Evolutionary conservation across 73 alveolate genomes (phyloP).

Genomic region (Uronychia setigera): DNA sequence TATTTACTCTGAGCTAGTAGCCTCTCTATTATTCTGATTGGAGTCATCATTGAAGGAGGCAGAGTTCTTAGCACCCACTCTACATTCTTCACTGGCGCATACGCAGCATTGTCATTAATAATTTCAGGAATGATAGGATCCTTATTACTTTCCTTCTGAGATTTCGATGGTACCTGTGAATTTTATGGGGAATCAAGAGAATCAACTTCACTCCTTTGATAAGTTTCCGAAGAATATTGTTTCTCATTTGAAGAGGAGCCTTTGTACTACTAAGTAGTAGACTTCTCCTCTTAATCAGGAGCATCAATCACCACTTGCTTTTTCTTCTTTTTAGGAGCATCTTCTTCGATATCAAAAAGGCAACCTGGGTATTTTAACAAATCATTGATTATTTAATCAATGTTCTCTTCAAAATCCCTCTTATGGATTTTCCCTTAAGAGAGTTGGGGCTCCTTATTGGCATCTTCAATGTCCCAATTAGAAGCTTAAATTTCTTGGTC

Average conservation of each 20-base stretch:
- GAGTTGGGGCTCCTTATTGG: constrained; percentile 26
- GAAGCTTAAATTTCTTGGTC: constrained; percentile 55
- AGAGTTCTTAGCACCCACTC: constrained; percentile 44
- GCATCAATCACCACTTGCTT: background rate
- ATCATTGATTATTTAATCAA: constrained; percentile 54
- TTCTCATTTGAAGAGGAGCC: no score
- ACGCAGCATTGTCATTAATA: constrained; percentile 27
- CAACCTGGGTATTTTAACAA: constrained; percentile 48
- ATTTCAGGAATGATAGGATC: constrained; percentile 28
- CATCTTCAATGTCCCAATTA: constrained; percentile 74
- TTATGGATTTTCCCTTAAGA: constrained; percentile 40
- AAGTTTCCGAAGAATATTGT: background rate
- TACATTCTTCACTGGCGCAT: constrained; percentile 38
- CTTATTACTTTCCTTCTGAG: constrained; percentile 47
- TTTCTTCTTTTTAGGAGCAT: constrained; percentile 38
- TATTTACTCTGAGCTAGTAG: constrained; percentile 93
- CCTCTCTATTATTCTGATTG: constrained; percentile 88
- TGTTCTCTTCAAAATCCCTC: constrained; percentile 30
- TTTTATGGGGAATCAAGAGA: constrained; percentile 21
- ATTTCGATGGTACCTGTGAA: constrained; percentile 41
- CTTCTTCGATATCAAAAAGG: constrained; percentile 59
- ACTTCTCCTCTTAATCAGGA: no score
- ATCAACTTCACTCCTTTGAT: background rate
- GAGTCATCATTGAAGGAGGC: constrained; percentile 58
- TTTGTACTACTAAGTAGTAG: no score